These are phyloP conservation scores for Effrenium voratum DNA, from an alignment of 73 alveolate species.

Conservation along the genomic window DNA sequence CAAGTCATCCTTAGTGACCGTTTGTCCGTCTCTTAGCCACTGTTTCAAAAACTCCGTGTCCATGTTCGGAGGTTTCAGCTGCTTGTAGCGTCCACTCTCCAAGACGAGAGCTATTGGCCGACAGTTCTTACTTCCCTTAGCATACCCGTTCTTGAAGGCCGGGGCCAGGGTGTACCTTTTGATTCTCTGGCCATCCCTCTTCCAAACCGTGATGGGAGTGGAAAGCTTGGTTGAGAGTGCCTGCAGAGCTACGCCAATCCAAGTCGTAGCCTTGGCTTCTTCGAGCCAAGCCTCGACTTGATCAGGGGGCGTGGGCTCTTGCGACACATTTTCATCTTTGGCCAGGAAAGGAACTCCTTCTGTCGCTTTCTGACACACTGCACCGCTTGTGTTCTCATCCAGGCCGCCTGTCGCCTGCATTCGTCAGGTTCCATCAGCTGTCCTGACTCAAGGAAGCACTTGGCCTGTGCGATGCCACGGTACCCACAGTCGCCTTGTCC, in stretches of 20 bases:
- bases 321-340: not conserved
- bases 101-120: not conserved
- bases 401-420: not conserved
- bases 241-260: not conserved
- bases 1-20: not conserved
- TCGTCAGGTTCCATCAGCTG: not conserved
- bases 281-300: not conserved
- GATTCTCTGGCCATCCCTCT: not conserved
- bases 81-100: not conserved
- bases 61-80: not conserved
- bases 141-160: not conserved
- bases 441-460: not conserved
- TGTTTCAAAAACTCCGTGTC: not conserved
- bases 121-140: not conserved
- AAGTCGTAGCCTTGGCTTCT: not conserved
- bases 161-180: not conserved
- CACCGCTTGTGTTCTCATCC: not conserved
- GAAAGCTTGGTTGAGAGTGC: not conserved
- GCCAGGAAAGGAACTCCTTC: not conserved
- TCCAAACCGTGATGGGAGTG: not conserved
- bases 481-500: not conserved
- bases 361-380: not conserved
- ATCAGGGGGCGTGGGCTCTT: not conserved
- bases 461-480: not conserved
- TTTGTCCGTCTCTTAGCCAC: not conserved